Evolutionary conservation across 768 basidiomycete genomes (phyloP).

Genomic region (Mycena belliarum): DNA sequence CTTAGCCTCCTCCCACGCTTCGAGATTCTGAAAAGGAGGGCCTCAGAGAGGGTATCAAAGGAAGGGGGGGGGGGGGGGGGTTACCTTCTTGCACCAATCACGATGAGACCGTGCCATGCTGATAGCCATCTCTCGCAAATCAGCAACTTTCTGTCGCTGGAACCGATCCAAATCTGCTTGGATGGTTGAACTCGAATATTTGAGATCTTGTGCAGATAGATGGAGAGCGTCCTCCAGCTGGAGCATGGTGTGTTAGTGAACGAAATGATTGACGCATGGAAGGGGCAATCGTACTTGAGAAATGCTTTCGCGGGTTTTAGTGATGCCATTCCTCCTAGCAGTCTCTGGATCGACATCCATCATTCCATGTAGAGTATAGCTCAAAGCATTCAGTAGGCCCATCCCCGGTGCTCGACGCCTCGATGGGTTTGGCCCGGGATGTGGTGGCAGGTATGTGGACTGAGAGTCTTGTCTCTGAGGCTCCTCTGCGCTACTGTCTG

Average conservation of each 20-base stretch:
- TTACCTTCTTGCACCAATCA: conserved; percentile 96
- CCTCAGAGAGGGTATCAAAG: conserved; percentile 14
- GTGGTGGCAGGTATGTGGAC: conserved; percentile 66
- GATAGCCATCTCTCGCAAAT: conserved; percentile 91
- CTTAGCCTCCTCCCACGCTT: conserved; percentile 97
- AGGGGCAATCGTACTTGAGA: conserved; percentile 67
- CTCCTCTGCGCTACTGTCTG: conserved; percentile 32
- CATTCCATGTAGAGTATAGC: conserved; percentile 95
- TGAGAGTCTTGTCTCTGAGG: conserved; percentile 34
- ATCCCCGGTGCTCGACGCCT: conserved; percentile 68
- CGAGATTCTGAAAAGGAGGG: conserved; percentile 69
- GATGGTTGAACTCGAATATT: conserved; percentile 94
- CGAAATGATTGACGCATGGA: not conserved
- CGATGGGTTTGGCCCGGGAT: conserved; percentile 75
- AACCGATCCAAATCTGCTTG: conserved; percentile 98
- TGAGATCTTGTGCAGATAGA: conserved; percentile 88
- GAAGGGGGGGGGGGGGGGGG: conserved; percentile 11
- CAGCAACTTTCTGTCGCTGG: conserved; percentile 97
- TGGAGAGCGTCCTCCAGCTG: conserved; percentile 96
- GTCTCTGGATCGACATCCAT: conserved; percentile 99
- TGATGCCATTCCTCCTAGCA: conserved; percentile 88
- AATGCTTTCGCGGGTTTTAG: conserved; percentile 91
- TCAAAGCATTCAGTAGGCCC: conserved; percentile 87
- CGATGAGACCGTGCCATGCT: conserved; percentile 86
- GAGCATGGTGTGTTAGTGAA: conserved; percentile 10